Evolutionary conservation across 306 rosid species (phyloP), one percentile per base, ranked within the genome.

Genomic region (Ceratonia siliqua): DNA sequence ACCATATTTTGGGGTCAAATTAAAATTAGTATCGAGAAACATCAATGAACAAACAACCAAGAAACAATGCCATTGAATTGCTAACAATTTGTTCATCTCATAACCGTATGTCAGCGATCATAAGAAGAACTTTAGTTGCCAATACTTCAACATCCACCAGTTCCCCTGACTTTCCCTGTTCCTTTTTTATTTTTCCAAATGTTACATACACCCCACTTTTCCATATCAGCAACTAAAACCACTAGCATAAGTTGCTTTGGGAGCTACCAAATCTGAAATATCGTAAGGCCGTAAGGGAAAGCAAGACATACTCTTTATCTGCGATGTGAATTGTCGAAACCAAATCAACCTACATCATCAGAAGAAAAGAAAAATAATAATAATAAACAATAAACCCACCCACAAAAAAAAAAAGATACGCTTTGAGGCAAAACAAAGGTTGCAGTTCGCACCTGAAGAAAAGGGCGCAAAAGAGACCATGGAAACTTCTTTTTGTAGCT

Each of bases 311-410:
- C 98, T 93, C 93, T 85, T 89, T 86, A 79, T 93, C 98, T 27
- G 92, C 98, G 39, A 93, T 91, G 72, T 93, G 98, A 89, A 93
- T 91, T 32, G 98, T 93, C 2, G 98, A 91, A 73, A 93, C 91
- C 98, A 93, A 85, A 86, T 93, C 98, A 75, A 93, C 98, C 98
- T 93, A 77, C 77, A 88, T 45, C 30, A 82, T 21, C 80, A 76
- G 28, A 79, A 21, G 53, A 38, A 38, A 32, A 75, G n/a, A 74
- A 39, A 25, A n/a, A n/a, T n/a, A n/a, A n/a, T n/a, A n/a, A 65
- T 9, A 17, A 77, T 14, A 79, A 35, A 14, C 62, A 64, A 59
- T 45, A 57, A 48, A 52, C 56, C 75, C 57, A 28, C 32, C 61
- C 57, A 45, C 25, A 17, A 39, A 45, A 69, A 68, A 32, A 78